Evolutionary conservation across 2,329 filamentous ascomycete species (phyloP), one percentile per base, ranked within the genome.

Genomic region (Aureobasidium subglaciale): DNA sequence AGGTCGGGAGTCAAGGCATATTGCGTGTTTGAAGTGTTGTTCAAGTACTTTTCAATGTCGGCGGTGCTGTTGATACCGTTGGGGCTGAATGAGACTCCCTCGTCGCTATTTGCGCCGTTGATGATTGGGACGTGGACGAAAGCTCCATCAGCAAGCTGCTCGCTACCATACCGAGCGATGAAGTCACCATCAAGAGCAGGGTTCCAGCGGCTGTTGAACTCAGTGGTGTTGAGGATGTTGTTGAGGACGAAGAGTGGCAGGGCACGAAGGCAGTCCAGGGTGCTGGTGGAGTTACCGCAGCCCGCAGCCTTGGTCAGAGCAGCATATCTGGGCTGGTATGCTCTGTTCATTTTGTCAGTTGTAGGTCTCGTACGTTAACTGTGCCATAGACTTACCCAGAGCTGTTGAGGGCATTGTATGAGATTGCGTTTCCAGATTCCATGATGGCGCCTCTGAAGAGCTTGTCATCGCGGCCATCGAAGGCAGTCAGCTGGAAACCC

Each of bases 191-290:
- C 83, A 29, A 82, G 63, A 9, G 74, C 67, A 1, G 75, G 75
- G 49, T 67, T 71, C 65, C 68, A 75, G 18, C 68, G 62, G 10
- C 60, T 62, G 24, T 62, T 67, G 37, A 1, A 83, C 6, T 59
- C 58, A 5, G 54, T 56, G 1, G 61, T 62, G 58, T 65, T 68
- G 42, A 69, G 57, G 38, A 64, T 58, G 22, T 58, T 59, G 55
- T 66, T 66, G n/a, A 69, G 52, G 5, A 59, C 60, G 3, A 60
- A 60, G 24, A 62, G 61, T 4, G 67, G 67, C 4, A 66, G 68
- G 1, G 67, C 67, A 22, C 88, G 83, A 10, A 95, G 78, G 65
- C 87, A 90, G 11, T 76, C 74, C 9, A 90, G 74, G 0, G 81
- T 83, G 63, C 87, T 79, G 1, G 68, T 63, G 1, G 76, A 70